Conservation (phyloP, 305 asterid species). For the Solanum hybrid region DNA sequence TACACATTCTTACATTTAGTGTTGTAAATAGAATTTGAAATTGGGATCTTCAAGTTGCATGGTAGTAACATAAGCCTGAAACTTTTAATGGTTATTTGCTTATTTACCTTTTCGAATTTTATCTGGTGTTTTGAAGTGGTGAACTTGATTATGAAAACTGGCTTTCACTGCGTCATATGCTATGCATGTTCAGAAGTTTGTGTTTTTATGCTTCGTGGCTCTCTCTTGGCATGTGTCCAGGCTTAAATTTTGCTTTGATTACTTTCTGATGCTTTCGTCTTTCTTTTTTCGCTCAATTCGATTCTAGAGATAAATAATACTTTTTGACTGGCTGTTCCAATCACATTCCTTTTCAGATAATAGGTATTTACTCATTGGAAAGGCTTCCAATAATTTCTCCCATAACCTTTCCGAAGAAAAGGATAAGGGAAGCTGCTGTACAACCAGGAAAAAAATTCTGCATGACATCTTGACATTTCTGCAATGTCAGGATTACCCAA, state of each 20-base stretch:
- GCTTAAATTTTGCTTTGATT: neutral
- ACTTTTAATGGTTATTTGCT: neutral
- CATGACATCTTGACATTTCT: slow-evolving; percentile 68
- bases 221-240: neutral
- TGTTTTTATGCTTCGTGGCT: neutral
- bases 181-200: neutral
- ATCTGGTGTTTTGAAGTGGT: neutral
- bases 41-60: neutral
- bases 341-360: slow-evolving; percentile 32
- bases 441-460: slow-evolving; percentile 35
- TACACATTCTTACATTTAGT: neutral
- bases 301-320: neutral
- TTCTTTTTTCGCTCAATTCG: neutral
- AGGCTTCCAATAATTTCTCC: slow-evolving; percentile 22
- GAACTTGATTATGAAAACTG: neutral
- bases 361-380: slow-evolving; percentile 27
- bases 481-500: slow-evolving; percentile 92
- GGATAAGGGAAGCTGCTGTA: slow-evolving; percentile 42
- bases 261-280: neutral
- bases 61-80: neutral
- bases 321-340: slow-evolving; percentile 19
- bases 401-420: slow-evolving; percentile 34
- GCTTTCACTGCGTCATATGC: neutral
- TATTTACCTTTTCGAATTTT: neutral
- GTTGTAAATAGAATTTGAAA: neutral